phyloP scores from a whole-genome alignment of 805 yeast genomes.

The Hanseniaspora lachancei region DNA sequence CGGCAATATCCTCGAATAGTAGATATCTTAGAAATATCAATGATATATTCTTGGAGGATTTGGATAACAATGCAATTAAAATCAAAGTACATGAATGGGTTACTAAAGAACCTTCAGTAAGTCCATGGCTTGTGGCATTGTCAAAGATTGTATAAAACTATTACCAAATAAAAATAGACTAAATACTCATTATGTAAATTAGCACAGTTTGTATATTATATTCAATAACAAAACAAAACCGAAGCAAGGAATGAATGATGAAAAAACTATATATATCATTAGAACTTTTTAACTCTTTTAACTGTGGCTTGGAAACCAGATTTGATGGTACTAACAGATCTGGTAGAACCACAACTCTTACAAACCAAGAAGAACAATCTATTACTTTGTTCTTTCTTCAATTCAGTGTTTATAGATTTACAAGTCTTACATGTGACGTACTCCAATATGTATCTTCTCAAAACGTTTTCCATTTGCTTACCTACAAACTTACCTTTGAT shows the following conservation, averaged over 20 bases:
- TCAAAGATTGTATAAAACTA: constrained; percentile 2
- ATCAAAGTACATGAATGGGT: constrained; percentile 4
- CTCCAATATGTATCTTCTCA: constrained; percentile 91
- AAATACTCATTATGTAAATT: no score
- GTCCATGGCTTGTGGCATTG: constrained; percentile 8
- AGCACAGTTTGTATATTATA: no score
- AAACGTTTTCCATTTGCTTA: constrained; percentile 89
- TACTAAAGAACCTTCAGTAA: constrained; percentile 5
- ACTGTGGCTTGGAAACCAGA: constrained; percentile 99
- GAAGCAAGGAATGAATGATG: background rate
- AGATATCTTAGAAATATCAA: constrained; percentile 2
- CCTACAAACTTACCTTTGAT: constrained; percentile 98
- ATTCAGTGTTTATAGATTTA: constrained; percentile 90
- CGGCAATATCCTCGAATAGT: background rate
- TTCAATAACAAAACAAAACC: background rate
- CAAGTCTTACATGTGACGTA: constrained; percentile 98
- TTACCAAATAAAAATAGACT: background rate
- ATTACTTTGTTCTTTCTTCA: constrained; percentile 89
- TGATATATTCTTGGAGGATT: background rate
- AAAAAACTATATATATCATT: constrained; percentile 13
- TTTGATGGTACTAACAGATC: constrained; percentile 93
- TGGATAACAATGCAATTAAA: background rate
- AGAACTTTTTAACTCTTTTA: constrained; percentile 55
- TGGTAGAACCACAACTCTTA: constrained; percentile 93
- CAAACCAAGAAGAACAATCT: constrained; percentile 96